Percentiles rank a stretch among this genome's conserved stretches.
Conservation (phyloP, 768 basidiomycete genomes). For the Lenzites betulinus region DNA sequence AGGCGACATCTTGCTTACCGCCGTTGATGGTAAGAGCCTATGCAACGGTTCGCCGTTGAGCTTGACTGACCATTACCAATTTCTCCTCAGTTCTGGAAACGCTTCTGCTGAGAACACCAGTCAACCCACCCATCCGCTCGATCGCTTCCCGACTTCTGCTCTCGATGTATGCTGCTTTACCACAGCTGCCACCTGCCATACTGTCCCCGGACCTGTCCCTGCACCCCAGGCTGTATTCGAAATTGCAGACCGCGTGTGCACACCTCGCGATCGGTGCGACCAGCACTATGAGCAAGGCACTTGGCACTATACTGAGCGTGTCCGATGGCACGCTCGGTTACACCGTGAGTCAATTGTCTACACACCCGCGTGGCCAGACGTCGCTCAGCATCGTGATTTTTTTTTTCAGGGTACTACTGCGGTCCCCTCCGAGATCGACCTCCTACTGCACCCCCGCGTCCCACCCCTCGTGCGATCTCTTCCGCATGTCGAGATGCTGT, state of each 20-base stretch:
- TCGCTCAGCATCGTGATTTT: background rate
- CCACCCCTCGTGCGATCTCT: constrained; percentile 73
- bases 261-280: constrained; percentile 57
- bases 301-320: constrained; percentile 53
- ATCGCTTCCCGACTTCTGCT: constrained; percentile 59
- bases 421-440: constrained; percentile 44
- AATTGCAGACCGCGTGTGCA: constrained; percentile 49
- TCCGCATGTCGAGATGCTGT: constrained; percentile 61
- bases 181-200: constrained; percentile 54
- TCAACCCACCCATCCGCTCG: constrained; percentile 57
- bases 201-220: constrained; percentile 56
- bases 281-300: constrained; percentile 59
- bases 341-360: constrained; percentile 30
- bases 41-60: constrained; percentile 1
- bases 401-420: background rate
- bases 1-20: constrained; percentile 50
- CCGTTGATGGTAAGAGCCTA: constrained; percentile 57
- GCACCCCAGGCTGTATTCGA: constrained; percentile 45
- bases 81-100: constrained; percentile 48
- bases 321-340: constrained; percentile 20
- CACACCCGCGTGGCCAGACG: too few species aligned
- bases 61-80: constrained; percentile 2
- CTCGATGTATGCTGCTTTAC: constrained; percentile 56
- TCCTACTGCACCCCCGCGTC: constrained; percentile 76
- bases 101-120: constrained; percentile 50